Conservation (phyloP, 2,329 filamentous ascomycete species). For the Stagonosporopsis cucurbitacearum region DNA sequence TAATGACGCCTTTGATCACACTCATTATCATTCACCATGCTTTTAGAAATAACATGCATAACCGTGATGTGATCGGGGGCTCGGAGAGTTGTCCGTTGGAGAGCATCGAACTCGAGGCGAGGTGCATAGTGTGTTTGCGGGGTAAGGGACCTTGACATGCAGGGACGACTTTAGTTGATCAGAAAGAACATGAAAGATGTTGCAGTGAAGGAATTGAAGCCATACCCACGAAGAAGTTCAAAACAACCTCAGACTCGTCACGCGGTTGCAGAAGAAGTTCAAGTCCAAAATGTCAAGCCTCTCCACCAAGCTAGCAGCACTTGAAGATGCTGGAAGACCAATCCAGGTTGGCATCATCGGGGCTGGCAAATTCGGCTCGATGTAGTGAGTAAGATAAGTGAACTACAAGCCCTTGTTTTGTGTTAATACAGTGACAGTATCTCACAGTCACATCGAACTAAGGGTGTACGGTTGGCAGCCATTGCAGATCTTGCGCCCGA, state of each 20-base stretch:
- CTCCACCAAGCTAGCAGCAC: conserved; percentile 23
- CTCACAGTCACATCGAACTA: conserved; percentile 53
- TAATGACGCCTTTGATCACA: neutral
- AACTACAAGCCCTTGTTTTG: neutral
- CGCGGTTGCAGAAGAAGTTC: neutral
- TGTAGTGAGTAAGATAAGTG: conserved; percentile 44
- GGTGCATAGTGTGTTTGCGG: conserved; percentile 11
- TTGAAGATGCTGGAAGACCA: conserved; percentile 21
- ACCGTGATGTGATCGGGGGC: neutral
- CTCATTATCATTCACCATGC: neutral
- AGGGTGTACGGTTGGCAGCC: conserved; percentile 52
- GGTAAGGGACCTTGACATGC: conserved; percentile 9
- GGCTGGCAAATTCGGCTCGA: conserved; percentile 57
- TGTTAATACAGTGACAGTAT: conserved; percentile 37
- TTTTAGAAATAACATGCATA: neutral
- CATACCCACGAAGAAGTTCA: neutral
- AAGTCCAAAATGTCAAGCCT: conserved; percentile 20
- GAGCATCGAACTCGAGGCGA: conserved; percentile 8
- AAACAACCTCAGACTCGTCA: neutral
- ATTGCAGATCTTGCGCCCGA: conserved; percentile 55
- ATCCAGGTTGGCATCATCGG: conserved; percentile 53
- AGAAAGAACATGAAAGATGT: neutral
- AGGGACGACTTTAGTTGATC: neutral
- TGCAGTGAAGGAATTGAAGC: neutral
- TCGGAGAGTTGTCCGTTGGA: conserved; percentile 14